A percentile compares a stretch with the other conserved stretches of the same genome.
These are phyloP conservation scores for Lecanicillium sp. DNA, from an alignment of 2,329 filamentous ascomycete genomes.

Conservation along the genomic window DNA sequence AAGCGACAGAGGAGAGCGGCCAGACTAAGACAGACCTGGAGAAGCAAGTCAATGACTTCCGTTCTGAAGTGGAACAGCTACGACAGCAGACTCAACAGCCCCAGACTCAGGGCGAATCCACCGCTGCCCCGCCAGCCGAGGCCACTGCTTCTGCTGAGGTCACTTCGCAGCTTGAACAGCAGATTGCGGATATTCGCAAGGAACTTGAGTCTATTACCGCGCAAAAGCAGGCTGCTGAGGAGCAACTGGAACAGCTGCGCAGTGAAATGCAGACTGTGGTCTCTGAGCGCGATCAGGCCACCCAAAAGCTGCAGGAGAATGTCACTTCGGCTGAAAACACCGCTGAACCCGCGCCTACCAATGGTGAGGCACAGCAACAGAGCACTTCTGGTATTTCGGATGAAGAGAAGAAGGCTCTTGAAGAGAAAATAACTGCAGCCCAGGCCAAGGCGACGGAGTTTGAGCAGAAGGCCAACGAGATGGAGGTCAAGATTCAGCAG, in stretches of 20 bases:
- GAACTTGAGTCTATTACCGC: conserved; percentile 58
- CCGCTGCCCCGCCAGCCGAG: conserved; percentile 21
- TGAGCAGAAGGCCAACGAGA: conserved; percentile 53
- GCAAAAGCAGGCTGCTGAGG: conserved; percentile 62
- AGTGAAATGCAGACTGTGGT: conserved; percentile 53
- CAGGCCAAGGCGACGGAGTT: conserved; percentile 56
- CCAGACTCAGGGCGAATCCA: conserved; percentile 30
- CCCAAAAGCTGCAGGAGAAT: conserved; percentile 31
- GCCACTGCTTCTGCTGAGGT: conserved; percentile 38
- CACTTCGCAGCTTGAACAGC: conserved; percentile 37
- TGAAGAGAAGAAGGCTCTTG: conserved; percentile 51
- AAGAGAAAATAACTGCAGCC: conserved; percentile 52
- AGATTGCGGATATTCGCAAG: conserved; percentile 40
- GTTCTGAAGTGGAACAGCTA: conserved; percentile 30
- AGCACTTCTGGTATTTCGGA: conserved; percentile 34
- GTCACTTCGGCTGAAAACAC: conserved; percentile 13
- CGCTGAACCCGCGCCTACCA: conserved; percentile 12
- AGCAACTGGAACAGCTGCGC: conserved; percentile 47
- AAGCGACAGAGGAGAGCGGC: conserved; percentile 22
- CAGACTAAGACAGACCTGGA: conserved; percentile 28
- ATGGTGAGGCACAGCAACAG: conserved; percentile 13
- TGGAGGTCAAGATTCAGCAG: conserved; percentile 53
- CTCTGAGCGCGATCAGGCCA: conserved; percentile 55
- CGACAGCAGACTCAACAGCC: conserved; percentile 24
- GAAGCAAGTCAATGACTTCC: conserved; percentile 34